A percentile compares a stretch with the other conserved stretches of the same genome.
Evolutionary conservation across 2,329 filamentous ascomycete species (phyloP).

Genomic region (Madurella fahalii): DNA sequence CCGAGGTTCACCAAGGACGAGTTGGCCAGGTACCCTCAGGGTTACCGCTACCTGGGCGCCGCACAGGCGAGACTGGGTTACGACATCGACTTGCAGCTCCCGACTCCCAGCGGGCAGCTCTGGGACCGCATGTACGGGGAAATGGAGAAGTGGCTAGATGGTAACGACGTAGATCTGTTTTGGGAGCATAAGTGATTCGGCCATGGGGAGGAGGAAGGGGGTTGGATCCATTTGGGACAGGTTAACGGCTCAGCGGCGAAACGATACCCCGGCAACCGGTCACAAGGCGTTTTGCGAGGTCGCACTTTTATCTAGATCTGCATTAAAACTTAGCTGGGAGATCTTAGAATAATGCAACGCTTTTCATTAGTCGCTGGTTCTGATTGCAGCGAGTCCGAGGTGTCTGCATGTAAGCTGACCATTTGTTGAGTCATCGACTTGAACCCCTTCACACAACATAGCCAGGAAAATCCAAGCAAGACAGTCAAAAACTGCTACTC

Average conservation of each 20-base stretch:
- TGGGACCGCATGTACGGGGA: conserved; percentile 41
- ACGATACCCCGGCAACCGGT: not conserved
- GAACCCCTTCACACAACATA: too few relatives aligned
- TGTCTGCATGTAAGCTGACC: too few relatives aligned
- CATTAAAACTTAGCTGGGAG: not conserved
- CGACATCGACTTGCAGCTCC: conserved; percentile 37
- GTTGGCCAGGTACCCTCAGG: conserved; percentile 39
- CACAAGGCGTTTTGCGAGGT: not conserved
- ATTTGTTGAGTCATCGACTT: too few relatives aligned
- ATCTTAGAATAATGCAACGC: not conserved
- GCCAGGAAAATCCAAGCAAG: too few relatives aligned
- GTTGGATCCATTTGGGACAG: too few relatives aligned
- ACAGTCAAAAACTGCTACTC: too few relatives aligned
- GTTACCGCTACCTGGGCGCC: conserved; percentile 44
- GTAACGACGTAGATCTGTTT: conserved; percentile 26
- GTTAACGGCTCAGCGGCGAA: not conserved
- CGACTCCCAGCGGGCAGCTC: conserved; percentile 35
- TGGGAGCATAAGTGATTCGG: conserved; percentile 16
- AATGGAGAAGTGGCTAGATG: conserved; percentile 40
- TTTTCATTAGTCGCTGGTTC: too few relatives aligned
- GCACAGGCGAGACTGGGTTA: conserved; percentile 46
- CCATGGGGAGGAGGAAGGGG: not conserved
- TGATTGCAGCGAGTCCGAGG: too few relatives aligned
- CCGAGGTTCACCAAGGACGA: conserved; percentile 37
- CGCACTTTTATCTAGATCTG: not conserved